Evolutionary conservation across 306 rosid genomes (phyloP), one percentile per base, ranked within the genome.

Genomic region (Potentilla sterilis): DNA sequence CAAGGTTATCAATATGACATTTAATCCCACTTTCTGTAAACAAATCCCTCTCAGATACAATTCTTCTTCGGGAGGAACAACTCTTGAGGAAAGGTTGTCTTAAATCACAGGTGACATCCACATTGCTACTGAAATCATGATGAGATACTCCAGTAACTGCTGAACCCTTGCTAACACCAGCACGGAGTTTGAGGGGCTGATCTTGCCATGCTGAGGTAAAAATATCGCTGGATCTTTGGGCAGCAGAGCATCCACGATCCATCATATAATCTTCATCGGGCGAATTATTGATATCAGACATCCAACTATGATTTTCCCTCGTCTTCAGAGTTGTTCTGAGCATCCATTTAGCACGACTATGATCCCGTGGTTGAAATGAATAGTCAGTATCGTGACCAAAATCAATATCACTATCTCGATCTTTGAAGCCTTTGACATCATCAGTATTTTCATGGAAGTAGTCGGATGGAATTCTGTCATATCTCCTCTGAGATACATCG

Each of bases 31-130:
- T 84, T 76, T 88, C 84, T 41, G 65, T 70, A 76, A 81, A 72
- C 67, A 82, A 83, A 75, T 62, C 79, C 78, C 86, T 84, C 83
- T 86, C 85, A 35, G 43, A 69, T 77, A 73, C 78, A 78, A 84
- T 58, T 61, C 80, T 76, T 73, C 81, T 71, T 80, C 24, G 80
- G 34, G 71, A 67, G 77, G 93, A 86, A 83, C 93, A 90, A 59
- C 89, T 83, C 83, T 68, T 83, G 69, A 89, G 84, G 58, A 88
- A 85, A 35, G 97, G 91, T 76, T 74, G 82, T 73, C 76, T 86
- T 74, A 77, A 64, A 74, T 79, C 83, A 80, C 76, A 65, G 59
- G 68, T 70, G 79, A 80, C 38, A 47, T 78, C 81, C 75, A 76
- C 65, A 80, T 80, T 82, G 68, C 78, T 58, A 62, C 80, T 38